A percentile compares a stretch with the other conserved stretches of the same genome.
phyloP scores from a whole-genome alignment of 1,284 basidiomycete genomes.

The Malassezia nana region DNA sequence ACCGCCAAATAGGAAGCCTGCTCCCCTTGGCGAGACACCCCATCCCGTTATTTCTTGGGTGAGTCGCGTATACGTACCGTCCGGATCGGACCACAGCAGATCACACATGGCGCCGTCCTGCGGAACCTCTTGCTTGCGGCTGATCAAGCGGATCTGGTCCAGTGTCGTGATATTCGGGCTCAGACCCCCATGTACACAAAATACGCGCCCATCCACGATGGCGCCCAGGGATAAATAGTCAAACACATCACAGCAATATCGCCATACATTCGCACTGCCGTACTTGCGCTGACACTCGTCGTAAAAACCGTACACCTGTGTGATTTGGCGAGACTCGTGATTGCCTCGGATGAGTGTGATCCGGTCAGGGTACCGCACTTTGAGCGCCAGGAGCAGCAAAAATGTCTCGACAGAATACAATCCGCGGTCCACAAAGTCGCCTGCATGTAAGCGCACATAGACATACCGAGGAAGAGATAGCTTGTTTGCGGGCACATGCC shows the following conservation, averaged over 20 bases:
- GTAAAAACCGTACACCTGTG: constrained; percentile 95
- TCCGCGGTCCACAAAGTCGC: constrained; percentile 57
- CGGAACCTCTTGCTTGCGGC: constrained; percentile 96
- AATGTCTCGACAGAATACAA: constrained; percentile 98
- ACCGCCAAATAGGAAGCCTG: constrained; percentile 86
- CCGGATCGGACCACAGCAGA: constrained; percentile 94
- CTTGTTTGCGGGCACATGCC: constrained; percentile 90
- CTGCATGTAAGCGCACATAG: background rate
- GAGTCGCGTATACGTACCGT: constrained; percentile 56
- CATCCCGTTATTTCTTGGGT: constrained; percentile 49
- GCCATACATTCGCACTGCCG: constrained; percentile 87
- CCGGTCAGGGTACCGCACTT: constrained; percentile 93
- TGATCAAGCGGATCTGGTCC: constrained; percentile 69
- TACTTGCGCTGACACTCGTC: constrained; percentile 97
- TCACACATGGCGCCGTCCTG: constrained; percentile 99
- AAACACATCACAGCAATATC: constrained; percentile 96
- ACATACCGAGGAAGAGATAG: constrained; percentile 94
- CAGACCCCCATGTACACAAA: constrained; percentile 84
- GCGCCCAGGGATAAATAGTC: constrained; percentile 90
- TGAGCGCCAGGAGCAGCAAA: constrained; percentile 81
- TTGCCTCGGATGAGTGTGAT: constrained; percentile 96
- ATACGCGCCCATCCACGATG: constrained; percentile 86
- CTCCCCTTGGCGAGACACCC: constrained; percentile 92
- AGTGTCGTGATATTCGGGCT: constrained; percentile 51
- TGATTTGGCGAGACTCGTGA: constrained; percentile 94